phyloP scores from a whole-genome alignment of 352 stramenopile species.

The Thraustotheca clavata region DNA sequence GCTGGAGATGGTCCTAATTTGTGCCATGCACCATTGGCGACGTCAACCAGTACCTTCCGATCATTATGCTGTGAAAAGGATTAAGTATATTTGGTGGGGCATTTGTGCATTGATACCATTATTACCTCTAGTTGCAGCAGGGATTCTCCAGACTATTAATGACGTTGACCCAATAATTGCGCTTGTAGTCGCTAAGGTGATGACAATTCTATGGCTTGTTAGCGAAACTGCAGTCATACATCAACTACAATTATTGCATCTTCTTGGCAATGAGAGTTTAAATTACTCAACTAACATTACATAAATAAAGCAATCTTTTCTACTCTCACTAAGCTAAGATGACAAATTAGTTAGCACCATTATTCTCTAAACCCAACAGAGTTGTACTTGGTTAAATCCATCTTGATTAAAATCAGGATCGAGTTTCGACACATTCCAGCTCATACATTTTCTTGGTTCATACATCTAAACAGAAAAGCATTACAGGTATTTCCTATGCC shows the following conservation, averaged over 20 bases:
- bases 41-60: neutral
- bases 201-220: neutral
- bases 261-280: too few relatives aligned
- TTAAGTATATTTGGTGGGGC: slow-evolving; percentile 8
- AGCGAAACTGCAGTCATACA: neutral
- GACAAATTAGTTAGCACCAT: too few relatives aligned
- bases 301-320: too few relatives aligned
- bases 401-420: too few relatives aligned
- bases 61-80: slow-evolving; percentile 3
- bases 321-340: too few relatives aligned
- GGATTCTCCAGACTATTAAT: neutral
- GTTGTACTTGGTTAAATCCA: too few relatives aligned
- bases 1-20: neutral
- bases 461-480: too few relatives aligned
- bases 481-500: too few relatives aligned
- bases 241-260: neutral
- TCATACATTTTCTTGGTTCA: too few relatives aligned
- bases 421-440: too few relatives aligned
- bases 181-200: neutral
- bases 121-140: neutral
- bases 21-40: slow-evolving; percentile 4
- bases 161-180: neutral
- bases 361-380: too few relatives aligned
- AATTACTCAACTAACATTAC: too few relatives aligned
- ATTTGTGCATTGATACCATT: neutral